Conservation (phyloP, 2,329 filamentous ascomycete genomes). For the Verticillium longisporum region DNA sequence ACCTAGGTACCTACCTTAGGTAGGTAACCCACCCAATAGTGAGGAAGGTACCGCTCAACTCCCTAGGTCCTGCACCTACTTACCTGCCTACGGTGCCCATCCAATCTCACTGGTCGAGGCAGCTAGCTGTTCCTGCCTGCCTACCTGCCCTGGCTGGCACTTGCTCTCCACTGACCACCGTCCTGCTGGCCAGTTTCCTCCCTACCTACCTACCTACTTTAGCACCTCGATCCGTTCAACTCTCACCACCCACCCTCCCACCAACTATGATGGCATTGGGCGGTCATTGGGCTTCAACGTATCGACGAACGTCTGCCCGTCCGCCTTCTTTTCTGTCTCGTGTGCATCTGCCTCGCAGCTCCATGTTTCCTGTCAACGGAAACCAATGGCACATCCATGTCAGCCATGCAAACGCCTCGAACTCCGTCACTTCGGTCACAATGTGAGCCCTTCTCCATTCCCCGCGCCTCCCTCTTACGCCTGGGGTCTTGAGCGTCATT, state of each 20-base stretch:
- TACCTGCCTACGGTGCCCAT: background rate
- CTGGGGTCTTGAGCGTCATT: background rate
- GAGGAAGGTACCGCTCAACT: no score
- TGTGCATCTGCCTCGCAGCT: background rate
- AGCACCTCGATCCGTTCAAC: background rate
- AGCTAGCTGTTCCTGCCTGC: background rate
- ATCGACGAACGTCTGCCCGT: background rate
- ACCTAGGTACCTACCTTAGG: background rate
- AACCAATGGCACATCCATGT: background rate
- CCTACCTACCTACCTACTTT: background rate
- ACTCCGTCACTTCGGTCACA: background rate
- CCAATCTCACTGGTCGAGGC: background rate
- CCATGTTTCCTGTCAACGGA: background rate
- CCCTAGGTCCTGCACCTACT: no score
- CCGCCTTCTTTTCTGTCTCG: background rate
- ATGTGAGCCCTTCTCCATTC: background rate
- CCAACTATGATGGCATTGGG: background rate
- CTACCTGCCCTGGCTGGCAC: background rate
- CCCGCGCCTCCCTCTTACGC: no score
- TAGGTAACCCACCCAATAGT: no score
- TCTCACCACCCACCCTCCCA: background rate
- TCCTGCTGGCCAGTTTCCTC: background rate
- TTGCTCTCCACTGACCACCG: background rate
- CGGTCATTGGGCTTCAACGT: background rate
- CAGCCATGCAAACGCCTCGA: background rate